Evolutionary conservation across 139 green algal species (phyloP).

Genomic region (Chlamydomonas eustigma): DNA sequence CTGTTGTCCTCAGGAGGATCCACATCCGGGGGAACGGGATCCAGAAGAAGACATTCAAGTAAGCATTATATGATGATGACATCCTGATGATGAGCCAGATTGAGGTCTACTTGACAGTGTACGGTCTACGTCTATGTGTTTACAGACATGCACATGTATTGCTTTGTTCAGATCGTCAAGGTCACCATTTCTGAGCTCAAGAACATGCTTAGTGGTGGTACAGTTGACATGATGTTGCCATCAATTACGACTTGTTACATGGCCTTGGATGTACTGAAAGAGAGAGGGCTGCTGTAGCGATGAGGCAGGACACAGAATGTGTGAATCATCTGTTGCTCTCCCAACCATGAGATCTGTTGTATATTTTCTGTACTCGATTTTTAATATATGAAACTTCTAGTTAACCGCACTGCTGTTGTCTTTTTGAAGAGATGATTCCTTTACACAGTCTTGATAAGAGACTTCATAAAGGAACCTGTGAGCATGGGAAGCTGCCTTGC

Average conservation of each 20-base stretch:
- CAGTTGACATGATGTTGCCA: neutral
- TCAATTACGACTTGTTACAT: neutral
- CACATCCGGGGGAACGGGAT: neutral
- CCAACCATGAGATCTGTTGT: too few species aligned
- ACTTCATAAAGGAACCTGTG: constrained; percentile 31
- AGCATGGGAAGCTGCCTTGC: constrained; percentile 41
- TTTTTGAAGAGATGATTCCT: too few species aligned
- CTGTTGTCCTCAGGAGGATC: neutral
- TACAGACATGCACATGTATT: neutral
- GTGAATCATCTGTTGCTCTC: too few species aligned
- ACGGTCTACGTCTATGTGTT: neutral
- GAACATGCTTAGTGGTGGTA: neutral
- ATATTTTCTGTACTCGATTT: too few species aligned
- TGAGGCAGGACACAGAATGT: too few species aligned
- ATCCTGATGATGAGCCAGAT: too few species aligned
- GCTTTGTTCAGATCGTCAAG: neutral
- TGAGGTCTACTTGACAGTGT: too few species aligned
- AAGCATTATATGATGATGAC: neutral
- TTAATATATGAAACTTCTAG: too few species aligned
- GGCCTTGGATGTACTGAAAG: neutral
- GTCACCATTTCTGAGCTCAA: neutral
- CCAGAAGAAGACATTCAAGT: neutral
- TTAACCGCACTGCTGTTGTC: too few species aligned
- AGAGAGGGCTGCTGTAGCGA: neutral
- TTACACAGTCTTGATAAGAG: too few species aligned